These are phyloP conservation scores for Pseudonitzschia pungens DNA, from an alignment of 108 stramenopile genomes.

Conservation along the genomic window DNA sequence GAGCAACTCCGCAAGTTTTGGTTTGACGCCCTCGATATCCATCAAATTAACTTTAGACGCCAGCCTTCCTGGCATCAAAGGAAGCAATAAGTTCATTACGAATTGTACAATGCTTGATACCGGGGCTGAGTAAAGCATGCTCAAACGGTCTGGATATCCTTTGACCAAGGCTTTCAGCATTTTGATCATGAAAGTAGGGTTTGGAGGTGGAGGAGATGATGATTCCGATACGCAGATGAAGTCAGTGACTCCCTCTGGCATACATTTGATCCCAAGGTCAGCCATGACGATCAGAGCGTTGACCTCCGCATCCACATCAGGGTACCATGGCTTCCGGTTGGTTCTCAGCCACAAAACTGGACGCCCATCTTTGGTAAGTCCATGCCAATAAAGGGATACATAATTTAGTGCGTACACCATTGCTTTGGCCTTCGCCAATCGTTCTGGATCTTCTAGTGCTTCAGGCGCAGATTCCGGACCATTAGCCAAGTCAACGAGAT, in stretches of 20 bases:
- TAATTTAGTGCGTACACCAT: conserved; percentile 70
- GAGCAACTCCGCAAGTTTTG: conserved; percentile 61
- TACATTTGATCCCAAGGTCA: conserved; percentile 76
- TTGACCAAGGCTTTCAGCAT: conserved; percentile 81
- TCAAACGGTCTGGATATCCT: conserved; percentile 86
- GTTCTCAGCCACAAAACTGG: conserved; percentile 86
- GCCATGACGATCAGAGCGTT: conserved; percentile 83
- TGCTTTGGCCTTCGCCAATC: conserved; percentile 74
- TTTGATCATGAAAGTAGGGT: conserved; percentile 82
- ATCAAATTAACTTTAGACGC: conserved; percentile 74
- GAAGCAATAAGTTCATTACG: conserved; percentile 85
- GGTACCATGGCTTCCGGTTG: conserved; percentile 87
- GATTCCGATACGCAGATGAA: conserved; percentile 85
- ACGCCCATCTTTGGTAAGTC: conserved; percentile 83
- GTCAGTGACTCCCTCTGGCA: conserved; percentile 86
- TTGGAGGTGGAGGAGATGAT: conserved; percentile 84
- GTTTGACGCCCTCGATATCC: conserved; percentile 48
- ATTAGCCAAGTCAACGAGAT: conserved; percentile 72
- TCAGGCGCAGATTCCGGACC: conserved; percentile 63
- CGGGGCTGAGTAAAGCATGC: conserved; percentile 75
- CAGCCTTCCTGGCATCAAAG: conserved; percentile 84
- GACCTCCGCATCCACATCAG: conserved; percentile 86
- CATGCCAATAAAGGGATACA: conserved; percentile 78
- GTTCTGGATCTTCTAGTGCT: conserved; percentile 68
- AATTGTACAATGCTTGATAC: conserved; percentile 81